phyloP scores from a whole-genome alignment of 75 land plant genomes.

The Sequoiadendron giganteum region DNA sequence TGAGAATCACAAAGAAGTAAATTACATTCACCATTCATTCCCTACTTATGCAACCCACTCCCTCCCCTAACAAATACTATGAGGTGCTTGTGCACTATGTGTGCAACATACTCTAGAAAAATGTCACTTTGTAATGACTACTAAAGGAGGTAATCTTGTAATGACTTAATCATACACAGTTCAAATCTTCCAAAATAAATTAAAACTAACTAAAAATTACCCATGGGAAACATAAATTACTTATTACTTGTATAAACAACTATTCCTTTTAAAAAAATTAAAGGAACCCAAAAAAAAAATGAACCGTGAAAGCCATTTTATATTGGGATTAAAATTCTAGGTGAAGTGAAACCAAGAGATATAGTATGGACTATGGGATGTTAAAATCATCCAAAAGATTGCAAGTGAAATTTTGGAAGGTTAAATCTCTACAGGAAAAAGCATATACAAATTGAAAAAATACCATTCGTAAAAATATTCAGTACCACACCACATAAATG shows the following conservation, averaged over 20 bases:
- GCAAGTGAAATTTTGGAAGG: neutral
- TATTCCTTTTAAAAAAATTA: neutral
- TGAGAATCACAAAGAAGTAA: too few relatives aligned
- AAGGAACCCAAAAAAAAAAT: neutral
- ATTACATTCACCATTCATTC: neutral
- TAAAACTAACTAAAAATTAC: too few relatives aligned
- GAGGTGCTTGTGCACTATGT: too few relatives aligned
- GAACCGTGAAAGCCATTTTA: neutral
- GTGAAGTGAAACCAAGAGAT: neutral
- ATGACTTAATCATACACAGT: too few relatives aligned
- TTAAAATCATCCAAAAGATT: neutral
- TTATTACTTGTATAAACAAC: neutral
- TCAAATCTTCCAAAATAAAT: too few relatives aligned
- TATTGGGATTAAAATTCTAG: neutral
- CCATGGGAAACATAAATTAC: too few relatives aligned
- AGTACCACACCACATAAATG: neutral
- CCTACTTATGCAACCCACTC: too few relatives aligned
- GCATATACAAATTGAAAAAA: neutral
- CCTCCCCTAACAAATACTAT: too few relatives aligned
- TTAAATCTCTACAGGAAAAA: neutral
- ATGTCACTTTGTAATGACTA: too few relatives aligned
- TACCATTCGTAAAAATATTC: neutral
- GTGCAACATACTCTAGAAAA: too few relatives aligned
- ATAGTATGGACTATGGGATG: neutral
- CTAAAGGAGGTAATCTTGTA: too few relatives aligned